Percentiles rank a stretch among this genome's conserved stretches.
Conservation (phyloP, 306 rosid species). For the Fagus sylvatica region DNA sequence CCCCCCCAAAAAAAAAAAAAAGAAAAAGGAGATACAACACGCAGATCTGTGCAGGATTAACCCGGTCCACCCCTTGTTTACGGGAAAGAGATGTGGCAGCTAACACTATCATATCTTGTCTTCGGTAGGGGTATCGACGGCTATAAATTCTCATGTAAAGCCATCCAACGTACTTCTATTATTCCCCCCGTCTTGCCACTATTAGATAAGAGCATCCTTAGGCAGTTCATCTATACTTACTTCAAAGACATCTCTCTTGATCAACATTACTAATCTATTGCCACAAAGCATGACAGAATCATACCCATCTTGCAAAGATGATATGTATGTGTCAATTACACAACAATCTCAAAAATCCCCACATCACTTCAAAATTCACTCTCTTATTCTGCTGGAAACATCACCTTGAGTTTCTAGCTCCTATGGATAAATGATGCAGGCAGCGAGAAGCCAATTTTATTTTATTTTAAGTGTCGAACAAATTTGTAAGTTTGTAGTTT, state of each 20-base stretch:
- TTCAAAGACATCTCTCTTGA: background rate
- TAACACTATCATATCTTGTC: background rate
- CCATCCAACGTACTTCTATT: background rate
- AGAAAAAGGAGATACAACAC: too few relatives aligned
- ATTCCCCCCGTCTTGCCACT: background rate
- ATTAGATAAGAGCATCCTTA: background rate
- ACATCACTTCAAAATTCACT: too few relatives aligned
- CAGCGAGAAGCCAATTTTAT: too few relatives aligned
- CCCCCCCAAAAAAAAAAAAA: too few relatives aligned
- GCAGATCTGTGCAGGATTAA: background rate
- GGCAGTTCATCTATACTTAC: background rate
- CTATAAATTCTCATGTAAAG: background rate
- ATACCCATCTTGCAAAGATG: background rate
- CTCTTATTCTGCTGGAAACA: too few relatives aligned
- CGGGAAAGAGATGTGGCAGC: background rate
- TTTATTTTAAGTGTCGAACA: too few relatives aligned
- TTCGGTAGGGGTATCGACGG: too few relatives aligned
- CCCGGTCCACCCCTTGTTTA: too few relatives aligned
- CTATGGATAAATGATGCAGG: too few relatives aligned
- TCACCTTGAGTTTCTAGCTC: too few relatives aligned
- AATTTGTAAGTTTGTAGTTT: too few relatives aligned
- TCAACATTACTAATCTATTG: background rate
- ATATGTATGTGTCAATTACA: background rate
- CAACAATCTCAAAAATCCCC: too few relatives aligned
- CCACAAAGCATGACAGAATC: background rate